Conservation (phyloP, 2,329 filamentous ascomycete species). For the Colletotrichum sidae region DNA sequence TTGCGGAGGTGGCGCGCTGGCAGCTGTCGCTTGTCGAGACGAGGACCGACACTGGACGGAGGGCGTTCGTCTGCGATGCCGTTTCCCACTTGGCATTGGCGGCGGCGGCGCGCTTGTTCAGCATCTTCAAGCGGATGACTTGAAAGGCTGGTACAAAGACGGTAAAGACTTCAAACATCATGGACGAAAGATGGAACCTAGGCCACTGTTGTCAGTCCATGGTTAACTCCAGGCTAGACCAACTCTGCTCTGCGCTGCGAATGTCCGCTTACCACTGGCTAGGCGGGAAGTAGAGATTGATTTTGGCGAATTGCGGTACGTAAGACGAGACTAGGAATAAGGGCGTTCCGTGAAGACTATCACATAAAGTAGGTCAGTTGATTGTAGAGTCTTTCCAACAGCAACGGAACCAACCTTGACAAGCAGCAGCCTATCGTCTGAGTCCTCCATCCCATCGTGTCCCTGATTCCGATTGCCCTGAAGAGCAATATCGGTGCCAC, state of each 20-base stretch:
- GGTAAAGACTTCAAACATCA: slow-evolving; percentile 66
- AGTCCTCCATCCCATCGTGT: slow-evolving; percentile 68
- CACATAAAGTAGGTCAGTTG: not conserved
- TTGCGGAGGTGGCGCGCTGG: slow-evolving; percentile 37
- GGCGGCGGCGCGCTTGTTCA: slow-evolving; percentile 40
- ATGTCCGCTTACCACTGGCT: slow-evolving; percentile 59
- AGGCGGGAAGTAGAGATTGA: slow-evolving; percentile 62
- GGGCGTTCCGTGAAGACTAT: slow-evolving; percentile 64
- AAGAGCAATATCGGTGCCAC: slow-evolving; percentile 64
- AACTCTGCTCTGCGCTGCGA: not conserved
- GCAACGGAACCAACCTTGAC: slow-evolving; percentile 42
- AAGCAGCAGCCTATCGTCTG: slow-evolving; percentile 60
- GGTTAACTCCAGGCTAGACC: not conserved
- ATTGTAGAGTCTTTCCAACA: not conserved
- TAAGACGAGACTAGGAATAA: slow-evolving; percentile 66
- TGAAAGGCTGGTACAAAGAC: slow-evolving; percentile 61
- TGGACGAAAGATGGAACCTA: slow-evolving; percentile 61
- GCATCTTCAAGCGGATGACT: slow-evolving; percentile 42
- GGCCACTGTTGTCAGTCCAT: not conserved
- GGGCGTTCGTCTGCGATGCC: slow-evolving; percentile 40
- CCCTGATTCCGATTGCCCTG: slow-evolving; percentile 63
- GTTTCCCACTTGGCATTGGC: slow-evolving; percentile 47
- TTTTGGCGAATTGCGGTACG: slow-evolving; percentile 49
- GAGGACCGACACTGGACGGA: slow-evolving; percentile 30
- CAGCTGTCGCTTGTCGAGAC: slow-evolving; percentile 37